A percentile compares a stretch with the other conserved stretches of the same genome.
These are phyloP conservation scores for Exophiala sp. DNA, from an alignment of 2,329 filamentous ascomycete species.

Conservation along the genomic window DNA sequence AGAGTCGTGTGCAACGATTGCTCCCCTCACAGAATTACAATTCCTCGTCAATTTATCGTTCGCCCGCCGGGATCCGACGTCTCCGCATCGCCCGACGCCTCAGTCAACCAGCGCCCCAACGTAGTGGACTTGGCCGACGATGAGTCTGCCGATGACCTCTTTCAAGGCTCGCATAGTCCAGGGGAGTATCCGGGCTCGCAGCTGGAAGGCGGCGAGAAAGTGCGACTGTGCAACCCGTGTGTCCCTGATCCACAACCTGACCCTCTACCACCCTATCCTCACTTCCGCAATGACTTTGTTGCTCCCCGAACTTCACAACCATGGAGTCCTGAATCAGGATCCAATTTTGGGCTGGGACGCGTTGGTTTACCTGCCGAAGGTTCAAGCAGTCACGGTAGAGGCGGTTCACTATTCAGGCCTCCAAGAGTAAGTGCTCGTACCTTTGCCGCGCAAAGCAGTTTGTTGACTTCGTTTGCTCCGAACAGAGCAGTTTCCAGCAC, in stretches of 20 bases:
- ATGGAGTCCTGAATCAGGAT: background rate
- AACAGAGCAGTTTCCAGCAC: conserved; percentile 5
- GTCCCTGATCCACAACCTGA: conserved; percentile 63
- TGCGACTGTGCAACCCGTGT: conserved; percentile 66
- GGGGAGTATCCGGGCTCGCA: conserved; percentile 1
- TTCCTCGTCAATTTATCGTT: conserved; percentile 88
- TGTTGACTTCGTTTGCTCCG: background rate
- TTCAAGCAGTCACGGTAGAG: background rate
- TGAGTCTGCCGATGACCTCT: conserved; percentile 28
- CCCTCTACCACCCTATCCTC: conserved; percentile 32
- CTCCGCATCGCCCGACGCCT: conserved; percentile 31
- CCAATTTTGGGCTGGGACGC: background rate
- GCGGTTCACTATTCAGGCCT: background rate
- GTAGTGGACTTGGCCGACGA: conserved; percentile 45
- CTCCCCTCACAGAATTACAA: conserved; percentile 90
- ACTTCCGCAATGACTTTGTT: background rate
- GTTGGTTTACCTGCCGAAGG: background rate
- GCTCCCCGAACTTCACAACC: background rate
- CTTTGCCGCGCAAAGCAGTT: background rate
- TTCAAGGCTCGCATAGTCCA: conserved; percentile 5
- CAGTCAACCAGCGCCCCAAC: conserved; percentile 40
- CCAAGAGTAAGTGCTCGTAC: background rate
- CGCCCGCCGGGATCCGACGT: conserved; percentile 55
- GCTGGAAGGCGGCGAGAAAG: conserved; percentile 60
- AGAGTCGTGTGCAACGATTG: conserved; percentile 84